Conservation (phyloP, 2,329 filamentous ascomycete species). For the Talaromyces sp. region DNA sequence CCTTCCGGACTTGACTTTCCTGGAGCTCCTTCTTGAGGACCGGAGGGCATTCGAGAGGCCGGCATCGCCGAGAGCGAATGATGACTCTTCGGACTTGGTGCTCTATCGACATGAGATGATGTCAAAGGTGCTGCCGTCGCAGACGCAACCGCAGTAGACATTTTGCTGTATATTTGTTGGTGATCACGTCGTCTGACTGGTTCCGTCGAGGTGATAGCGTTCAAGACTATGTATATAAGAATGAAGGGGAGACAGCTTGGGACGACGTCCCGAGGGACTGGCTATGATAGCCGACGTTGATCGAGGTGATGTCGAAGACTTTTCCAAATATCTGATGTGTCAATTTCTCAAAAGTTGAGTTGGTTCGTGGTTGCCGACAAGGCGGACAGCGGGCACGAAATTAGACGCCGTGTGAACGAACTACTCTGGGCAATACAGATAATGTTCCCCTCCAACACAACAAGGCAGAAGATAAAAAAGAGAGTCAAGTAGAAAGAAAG, state of each 20-base stretch:
- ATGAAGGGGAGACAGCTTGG: conserved; percentile 3
- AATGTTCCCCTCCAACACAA: neutral
- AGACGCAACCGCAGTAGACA: conserved; percentile 51
- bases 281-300: conserved; percentile 7
- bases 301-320: neutral
- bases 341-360: neutral
- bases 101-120: conserved; percentile 42
- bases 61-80: conserved; percentile 39
- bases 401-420: conserved; percentile 4
- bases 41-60: conserved; percentile 31
- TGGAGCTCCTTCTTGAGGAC: conserved; percentile 34
- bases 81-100: conserved; percentile 45
- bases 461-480: neutral
- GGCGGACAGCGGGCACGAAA: neutral
- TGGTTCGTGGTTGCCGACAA: conserved; percentile 1
- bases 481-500: neutral
- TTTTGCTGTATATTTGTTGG: conserved; percentile 24
- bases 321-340: neutral
- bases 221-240: neutral
- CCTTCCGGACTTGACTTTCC: conserved; percentile 36
- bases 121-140: conserved; percentile 43
- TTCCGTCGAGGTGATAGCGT: neutral
- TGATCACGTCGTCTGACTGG: neutral
- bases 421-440: neutral
- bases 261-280: conserved; percentile 16